Evolutionary conservation across 2,329 filamentous ascomycete genomes (phyloP).

Genomic region (Botrytis deweyae): DNA sequence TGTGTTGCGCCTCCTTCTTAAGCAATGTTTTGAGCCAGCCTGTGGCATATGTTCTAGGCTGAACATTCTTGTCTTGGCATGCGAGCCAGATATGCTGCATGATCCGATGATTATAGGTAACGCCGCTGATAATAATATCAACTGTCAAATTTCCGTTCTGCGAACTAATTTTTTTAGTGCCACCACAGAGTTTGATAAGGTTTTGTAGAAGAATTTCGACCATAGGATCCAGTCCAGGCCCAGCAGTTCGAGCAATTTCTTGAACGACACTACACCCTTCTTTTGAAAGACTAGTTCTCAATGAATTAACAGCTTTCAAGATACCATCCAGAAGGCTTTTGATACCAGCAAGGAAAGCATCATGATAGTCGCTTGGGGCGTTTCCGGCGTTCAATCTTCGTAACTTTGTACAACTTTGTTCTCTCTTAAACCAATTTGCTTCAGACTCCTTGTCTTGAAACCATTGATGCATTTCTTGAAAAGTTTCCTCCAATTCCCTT

Average conservation of each 20-base stretch:
- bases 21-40: slow-evolving; percentile 84
- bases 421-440: slow-evolving; percentile 84
- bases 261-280: slow-evolving; percentile 83
- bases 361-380: slow-evolving; percentile 71
- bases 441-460: slow-evolving; percentile 91
- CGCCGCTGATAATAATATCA: slow-evolving; percentile 75
- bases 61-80: slow-evolving; percentile 89
- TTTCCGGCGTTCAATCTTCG: slow-evolving; percentile 82
- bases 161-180: slow-evolving; percentile 89
- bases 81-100: slow-evolving; percentile 83
- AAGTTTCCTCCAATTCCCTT: slow-evolving; percentile 83
- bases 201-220: slow-evolving; percentile 87
- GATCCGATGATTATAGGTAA: slow-evolving; percentile 75
- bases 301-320: slow-evolving; percentile 77
- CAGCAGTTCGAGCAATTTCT: slow-evolving; percentile 75
- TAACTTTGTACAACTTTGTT: slow-evolving; percentile 75
- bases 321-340: slow-evolving; percentile 82
- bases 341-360: slow-evolving; percentile 67
- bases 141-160: slow-evolving; percentile 79
- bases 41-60: slow-evolving; percentile 74
- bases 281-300: slow-evolving; percentile 86
- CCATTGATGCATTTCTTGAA: slow-evolving; percentile 74
- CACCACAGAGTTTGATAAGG: slow-evolving; percentile 83
- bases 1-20: slow-evolving; percentile 74
- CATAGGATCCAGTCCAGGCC: slow-evolving; percentile 79